Evolutionary conservation across 257 asterid species (phyloP).

Genomic region (Prunella vulgaris): DNA sequence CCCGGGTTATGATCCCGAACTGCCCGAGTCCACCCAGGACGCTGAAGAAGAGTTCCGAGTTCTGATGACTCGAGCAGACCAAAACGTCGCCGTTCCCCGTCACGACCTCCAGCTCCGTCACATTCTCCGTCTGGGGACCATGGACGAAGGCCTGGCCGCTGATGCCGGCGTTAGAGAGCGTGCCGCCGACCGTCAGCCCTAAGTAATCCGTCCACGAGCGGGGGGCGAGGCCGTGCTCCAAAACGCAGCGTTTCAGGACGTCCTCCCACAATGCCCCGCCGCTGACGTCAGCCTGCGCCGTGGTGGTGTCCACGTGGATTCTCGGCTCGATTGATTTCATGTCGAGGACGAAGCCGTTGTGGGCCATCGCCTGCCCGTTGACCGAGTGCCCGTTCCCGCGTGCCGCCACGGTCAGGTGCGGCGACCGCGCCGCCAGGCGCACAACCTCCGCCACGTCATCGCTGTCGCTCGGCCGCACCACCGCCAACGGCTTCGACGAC

Average conservation of each 20-base stretch:
- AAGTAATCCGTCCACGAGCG: constrained; percentile 93
- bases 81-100: constrained; percentile 82
- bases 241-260: constrained; percentile 58
- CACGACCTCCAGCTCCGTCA: constrained; percentile 87
- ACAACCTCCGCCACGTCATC: constrained; percentile 63
- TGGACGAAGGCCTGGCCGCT: constrained; percentile 74
- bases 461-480: constrained; percentile 41
- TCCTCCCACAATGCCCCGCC: constrained; percentile 96
- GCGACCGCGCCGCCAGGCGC: constrained; percentile 41
- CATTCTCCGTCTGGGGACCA: constrained; percentile 86
- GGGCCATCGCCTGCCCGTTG: constrained; percentile 96
- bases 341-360: constrained; percentile 63
- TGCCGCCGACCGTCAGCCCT: constrained; percentile 88
- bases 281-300: constrained; percentile 58
- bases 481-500: constrained; percentile 53
- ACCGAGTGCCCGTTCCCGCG: constrained; percentile 95
- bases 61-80: constrained; percentile 46
- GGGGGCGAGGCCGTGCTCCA: constrained; percentile 57
- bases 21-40: constrained; percentile 97
- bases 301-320: constrained; percentile 32
- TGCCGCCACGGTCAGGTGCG: constrained; percentile 75
- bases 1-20: constrained; percentile 86
- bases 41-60: constrained; percentile 60
- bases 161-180: constrained; percentile 90
- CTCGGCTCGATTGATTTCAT: constrained; percentile 43